phyloP scores from a whole-genome alignment of 75 land plant genomes.

The Cryptomeria japonica region DNA sequence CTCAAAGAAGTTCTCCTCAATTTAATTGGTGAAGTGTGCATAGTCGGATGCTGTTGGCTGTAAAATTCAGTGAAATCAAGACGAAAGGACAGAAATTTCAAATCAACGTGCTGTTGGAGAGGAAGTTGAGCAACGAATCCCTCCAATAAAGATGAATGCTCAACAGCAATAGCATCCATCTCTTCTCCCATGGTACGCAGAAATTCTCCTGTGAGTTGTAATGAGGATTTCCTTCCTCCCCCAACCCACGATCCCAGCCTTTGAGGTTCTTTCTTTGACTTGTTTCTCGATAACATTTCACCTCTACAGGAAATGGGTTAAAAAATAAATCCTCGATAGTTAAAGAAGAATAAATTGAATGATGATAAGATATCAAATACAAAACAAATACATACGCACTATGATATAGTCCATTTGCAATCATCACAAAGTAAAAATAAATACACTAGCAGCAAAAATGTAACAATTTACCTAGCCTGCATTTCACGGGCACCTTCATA shows the following conservation, averaged over 20 bases:
- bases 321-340: neutral
- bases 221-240: conserved; percentile 59
- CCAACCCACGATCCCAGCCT: conserved; percentile 42
- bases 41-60: conserved; percentile 35
- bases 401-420: neutral
- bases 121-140: conserved; percentile 91
- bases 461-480: conserved; percentile 66
- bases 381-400: neutral
- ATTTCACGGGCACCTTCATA: conserved; percentile 87
- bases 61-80: conserved; percentile 98
- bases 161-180: conserved; percentile 74
- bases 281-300: conserved; percentile 37
- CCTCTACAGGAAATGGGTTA: conserved; percentile 31
- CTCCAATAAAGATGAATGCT: conserved; percentile 77
- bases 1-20: conserved; percentile 1
- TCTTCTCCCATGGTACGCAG: conserved; percentile 76
- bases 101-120: conserved; percentile 90
- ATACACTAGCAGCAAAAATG: conserved; percentile 2
- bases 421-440: neutral
- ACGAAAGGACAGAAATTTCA: conserved; percentile 94
- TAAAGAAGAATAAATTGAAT: neutral
- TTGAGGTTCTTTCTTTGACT: conserved; percentile 31
- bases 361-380: neutral
- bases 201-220: conserved; percentile 71
- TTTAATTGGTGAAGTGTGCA: neutral